Evolutionary conservation across 108 stramenopile species (phyloP), one percentile per base, ranked within the genome.

Genomic region (Ochromonas danica): DNA sequence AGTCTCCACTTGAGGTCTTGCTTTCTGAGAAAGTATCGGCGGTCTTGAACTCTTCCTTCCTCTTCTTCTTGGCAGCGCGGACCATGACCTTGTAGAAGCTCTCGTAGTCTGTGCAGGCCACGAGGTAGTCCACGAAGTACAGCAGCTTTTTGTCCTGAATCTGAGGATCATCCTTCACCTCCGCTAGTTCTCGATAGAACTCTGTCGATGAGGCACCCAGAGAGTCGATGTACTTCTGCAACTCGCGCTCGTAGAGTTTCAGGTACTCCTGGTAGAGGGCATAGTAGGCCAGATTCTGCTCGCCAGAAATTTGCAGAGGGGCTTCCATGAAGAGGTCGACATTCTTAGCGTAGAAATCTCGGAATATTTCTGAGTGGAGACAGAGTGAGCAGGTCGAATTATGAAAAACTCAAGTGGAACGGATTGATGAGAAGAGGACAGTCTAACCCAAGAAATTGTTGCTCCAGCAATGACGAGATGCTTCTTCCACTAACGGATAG

Each of bases 71-170:
- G 0, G 82, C 82, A 60, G 78, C 82, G 6, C 79, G 39, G 28
- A 83, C 70, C 82, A 83, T 83, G 51, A 83, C 79, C 30, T 27
- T 35, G 79, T 83, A 83, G 42, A 83, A 83, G 31, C 61, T 61
- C 33, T 67, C 70, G 61, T 83, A 83, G 79, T 83, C 82, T 1
- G 78, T 67, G 0, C 35, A 60, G 1, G 82, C 82, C 1, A 83
- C 40, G 28, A 83, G 79, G 43, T 78, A 83, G 36, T 83, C 22
- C 36, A 79, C 79, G 79, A 83, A 83, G 31, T 75, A 33, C n/a
- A 75, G 45, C 43, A 75, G 40, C 51, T 75, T 75, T 25, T 75
- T 75, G 28, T 79, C 41, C 14, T 80, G 60, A 39, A 79, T 78
- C 39, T 83, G 42, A 1, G 79, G 79, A 39, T 79, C 79, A 27